These are phyloP conservation scores for Patellifolia procumbens DNA, from an alignment of 179 eudicot genomes.

Conservation along the genomic window DNA sequence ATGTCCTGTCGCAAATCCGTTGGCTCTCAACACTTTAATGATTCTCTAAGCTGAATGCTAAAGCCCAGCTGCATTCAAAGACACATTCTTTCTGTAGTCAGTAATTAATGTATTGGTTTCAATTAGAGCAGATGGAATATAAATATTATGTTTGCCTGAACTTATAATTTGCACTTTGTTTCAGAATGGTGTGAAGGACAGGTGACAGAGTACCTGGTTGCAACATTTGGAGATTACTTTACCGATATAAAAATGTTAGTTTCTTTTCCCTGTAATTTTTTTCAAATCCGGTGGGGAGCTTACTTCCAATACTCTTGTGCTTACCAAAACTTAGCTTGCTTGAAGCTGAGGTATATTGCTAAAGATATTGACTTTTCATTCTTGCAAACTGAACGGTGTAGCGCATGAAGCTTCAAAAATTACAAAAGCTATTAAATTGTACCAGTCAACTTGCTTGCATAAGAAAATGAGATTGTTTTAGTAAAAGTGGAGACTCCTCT, in stretches of 20 bases:
- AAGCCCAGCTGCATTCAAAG: not conserved
- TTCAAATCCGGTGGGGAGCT: not conserved
- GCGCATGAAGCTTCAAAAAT: not conserved
- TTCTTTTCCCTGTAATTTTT: not conserved
- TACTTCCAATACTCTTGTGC: not conserved
- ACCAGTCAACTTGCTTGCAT: not conserved
- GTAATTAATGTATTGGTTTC: constrained; percentile 4
- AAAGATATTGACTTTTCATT: not conserved
- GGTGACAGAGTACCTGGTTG: constrained; percentile 95
- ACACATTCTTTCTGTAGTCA: not conserved
- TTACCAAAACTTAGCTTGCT: not conserved
- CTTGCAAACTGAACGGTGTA: not conserved
- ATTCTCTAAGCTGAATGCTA: not conserved
- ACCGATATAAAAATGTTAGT: constrained; percentile 89
- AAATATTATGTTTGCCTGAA: constrained; percentile 16
- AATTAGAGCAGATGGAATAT: not conserved
- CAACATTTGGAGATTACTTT: constrained; percentile 91
- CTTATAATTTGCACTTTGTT: constrained; percentile 16
- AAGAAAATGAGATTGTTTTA: not conserved
- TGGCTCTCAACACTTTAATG: not conserved
- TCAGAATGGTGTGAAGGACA: constrained; percentile 96
- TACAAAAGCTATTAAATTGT: not conserved
- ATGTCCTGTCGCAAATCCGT: not conserved
- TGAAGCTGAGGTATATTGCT: not conserved
- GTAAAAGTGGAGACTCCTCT: not conserved